Percentiles rank a stretch among this genome's conserved stretches.
These are phyloP conservation scores for Monocercomonoides exilis DNA, from an alignment of 78 protist genomes.

Conservation along the genomic window DNA sequence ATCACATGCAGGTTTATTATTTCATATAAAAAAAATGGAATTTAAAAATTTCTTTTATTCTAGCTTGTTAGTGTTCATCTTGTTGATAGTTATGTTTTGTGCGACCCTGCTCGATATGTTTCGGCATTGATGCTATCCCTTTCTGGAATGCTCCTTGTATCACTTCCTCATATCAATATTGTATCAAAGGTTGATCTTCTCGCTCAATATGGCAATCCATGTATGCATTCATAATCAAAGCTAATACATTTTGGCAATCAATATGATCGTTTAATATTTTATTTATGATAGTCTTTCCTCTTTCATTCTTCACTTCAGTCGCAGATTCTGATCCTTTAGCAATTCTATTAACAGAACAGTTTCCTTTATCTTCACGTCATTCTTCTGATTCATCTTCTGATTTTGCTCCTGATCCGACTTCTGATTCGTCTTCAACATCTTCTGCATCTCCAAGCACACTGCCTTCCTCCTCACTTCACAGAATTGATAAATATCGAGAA, in stretches of 20 bases:
- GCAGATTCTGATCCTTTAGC: neutral
- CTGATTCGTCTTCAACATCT: conserved; percentile 55
- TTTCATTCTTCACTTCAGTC: neutral
- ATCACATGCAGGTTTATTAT: neutral
- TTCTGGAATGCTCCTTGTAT: conserved; percentile 67
- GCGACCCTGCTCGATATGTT: conserved; percentile 72
- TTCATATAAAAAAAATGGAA: too few relatives aligned
- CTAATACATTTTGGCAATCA: too few relatives aligned
- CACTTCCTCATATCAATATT: conserved; percentile 87
- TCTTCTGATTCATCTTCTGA: neutral
- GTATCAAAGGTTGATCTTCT: conserved; percentile 86
- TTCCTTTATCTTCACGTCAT: neutral
- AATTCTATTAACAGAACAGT: too few relatives aligned
- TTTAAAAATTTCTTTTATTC: neutral
- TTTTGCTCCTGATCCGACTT: neutral
- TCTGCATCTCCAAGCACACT: too few relatives aligned
- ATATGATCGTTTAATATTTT: neutral
- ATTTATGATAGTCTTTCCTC: neutral
- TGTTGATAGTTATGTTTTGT: neutral
- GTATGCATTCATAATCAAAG: too few relatives aligned
- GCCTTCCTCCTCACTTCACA: neutral
- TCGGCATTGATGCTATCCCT: conserved; percentile 74
- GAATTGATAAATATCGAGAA: neutral
- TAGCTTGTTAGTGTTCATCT: neutral
- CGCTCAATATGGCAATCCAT: conserved; percentile 39